A percentile compares a stretch with the other conserved stretches of the same genome.
phyloP scores from a whole-genome alignment of 305 asterid genomes.

The Plantago coronopus region DNA sequence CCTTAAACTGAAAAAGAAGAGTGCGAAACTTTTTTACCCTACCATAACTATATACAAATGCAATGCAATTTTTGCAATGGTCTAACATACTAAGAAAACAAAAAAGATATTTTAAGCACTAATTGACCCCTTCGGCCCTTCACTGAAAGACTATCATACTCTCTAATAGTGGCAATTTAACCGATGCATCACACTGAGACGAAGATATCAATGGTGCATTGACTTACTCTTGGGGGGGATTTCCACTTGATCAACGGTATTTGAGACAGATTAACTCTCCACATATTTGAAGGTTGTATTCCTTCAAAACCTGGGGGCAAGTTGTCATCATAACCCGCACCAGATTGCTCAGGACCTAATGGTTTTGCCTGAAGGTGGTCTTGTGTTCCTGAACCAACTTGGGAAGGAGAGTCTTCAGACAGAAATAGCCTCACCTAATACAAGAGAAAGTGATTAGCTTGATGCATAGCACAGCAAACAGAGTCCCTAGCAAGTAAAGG shows the following conservation, averaged over 20 bases:
- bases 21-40: slow-evolving; percentile 2
- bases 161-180: background rate
- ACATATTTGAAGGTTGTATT: slow-evolving; percentile 45
- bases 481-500: background rate
- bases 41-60: background rate
- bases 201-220: background rate
- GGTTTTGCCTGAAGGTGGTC: slow-evolving; percentile 82
- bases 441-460: slow-evolving; percentile 24
- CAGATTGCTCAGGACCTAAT: slow-evolving; percentile 41
- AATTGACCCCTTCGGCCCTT: too few relatives aligned
- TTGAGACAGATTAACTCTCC: slow-evolving; percentile 56
- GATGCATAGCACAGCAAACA: background rate
- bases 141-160: too few relatives aligned
- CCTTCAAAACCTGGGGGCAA: slow-evolving; percentile 94
- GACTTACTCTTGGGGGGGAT: slow-evolving; percentile 68
- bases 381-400: slow-evolving; percentile 62
- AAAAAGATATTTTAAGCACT: background rate
- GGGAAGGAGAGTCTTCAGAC: slow-evolving; percentile 78
- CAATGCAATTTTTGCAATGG: background rate
- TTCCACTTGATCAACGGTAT: slow-evolving; percentile 68
- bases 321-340: slow-evolving; percentile 54
- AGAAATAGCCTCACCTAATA: slow-evolving; percentile 66
- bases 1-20: slow-evolving; percentile 42
- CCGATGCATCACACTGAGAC: background rate
- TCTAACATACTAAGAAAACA: background rate